Evolutionary conservation across 2,329 filamentous ascomycete species (phyloP).

Genomic region (Alternaria sp.): DNA sequence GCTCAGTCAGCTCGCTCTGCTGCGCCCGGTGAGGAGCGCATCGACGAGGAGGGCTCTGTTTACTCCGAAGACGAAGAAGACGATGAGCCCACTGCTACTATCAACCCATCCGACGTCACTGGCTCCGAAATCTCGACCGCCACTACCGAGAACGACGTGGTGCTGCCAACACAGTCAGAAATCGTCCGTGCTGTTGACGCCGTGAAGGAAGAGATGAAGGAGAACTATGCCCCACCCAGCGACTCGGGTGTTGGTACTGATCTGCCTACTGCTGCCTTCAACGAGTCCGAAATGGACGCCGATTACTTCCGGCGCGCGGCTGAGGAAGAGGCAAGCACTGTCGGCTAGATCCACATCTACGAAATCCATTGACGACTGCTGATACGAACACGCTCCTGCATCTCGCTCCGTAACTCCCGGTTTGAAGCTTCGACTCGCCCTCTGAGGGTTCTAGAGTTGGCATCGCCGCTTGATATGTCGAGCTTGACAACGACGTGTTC

Average conservation of each 20-base stretch:
- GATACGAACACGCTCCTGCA: not conserved
- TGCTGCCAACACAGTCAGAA: slow-evolving; percentile 40
- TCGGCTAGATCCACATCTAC: slow-evolving; percentile 24
- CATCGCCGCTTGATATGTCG: slow-evolving; percentile 3
- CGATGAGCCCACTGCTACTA: slow-evolving; percentile 35
- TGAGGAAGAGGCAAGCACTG: slow-evolving; percentile 48
- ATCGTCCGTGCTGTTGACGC: slow-evolving; percentile 39
- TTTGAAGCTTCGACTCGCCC: slow-evolving; percentile 21
- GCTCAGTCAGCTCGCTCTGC: slow-evolving; percentile 45
- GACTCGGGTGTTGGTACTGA: slow-evolving; percentile 50
- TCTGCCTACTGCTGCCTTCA: slow-evolving; percentile 39
- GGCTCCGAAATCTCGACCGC: slow-evolving; percentile 32
- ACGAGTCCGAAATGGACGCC: slow-evolving; percentile 32
- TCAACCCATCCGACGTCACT: slow-evolving; percentile 34
- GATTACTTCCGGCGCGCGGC: slow-evolving; percentile 47
- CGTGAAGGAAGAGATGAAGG: slow-evolving; percentile 39
- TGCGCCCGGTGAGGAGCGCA: slow-evolving; percentile 34
- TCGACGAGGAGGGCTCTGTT: slow-evolving; percentile 40
- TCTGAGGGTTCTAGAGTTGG: slow-evolving; percentile 14
- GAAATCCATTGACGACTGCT: not conserved
- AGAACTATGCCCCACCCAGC: slow-evolving; percentile 31
- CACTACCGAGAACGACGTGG: slow-evolving; percentile 23
- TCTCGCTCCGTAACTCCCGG: slow-evolving; percentile 7
- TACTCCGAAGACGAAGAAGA: slow-evolving; percentile 42
- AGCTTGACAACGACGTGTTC: not conserved